Conservation (phyloP, 2,329 filamentous ascomycete genomes). For the Colletotrichum paranaense region DNA sequence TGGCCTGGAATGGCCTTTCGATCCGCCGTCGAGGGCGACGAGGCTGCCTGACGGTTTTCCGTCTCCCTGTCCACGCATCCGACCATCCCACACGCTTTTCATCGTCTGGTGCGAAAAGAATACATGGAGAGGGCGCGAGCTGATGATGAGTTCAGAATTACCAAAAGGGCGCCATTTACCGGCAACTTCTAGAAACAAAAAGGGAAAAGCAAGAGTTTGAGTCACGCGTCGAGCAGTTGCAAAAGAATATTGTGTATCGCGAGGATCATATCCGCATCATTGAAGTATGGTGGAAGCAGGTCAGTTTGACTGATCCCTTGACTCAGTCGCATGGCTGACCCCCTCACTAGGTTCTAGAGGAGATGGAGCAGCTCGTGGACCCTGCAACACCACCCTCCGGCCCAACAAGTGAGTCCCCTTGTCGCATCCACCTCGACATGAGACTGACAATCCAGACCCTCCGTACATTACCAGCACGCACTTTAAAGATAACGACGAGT, state of each 20-base stretch:
- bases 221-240: conserved; percentile 81
- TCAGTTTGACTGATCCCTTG: conserved; percentile 54
- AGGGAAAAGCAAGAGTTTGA: conserved; percentile 87
- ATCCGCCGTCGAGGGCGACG: conserved; percentile 30
- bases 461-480: conserved; percentile 68
- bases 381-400: conserved; percentile 52
- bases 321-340: conserved; percentile 39
- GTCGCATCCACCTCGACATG: conserved; percentile 1
- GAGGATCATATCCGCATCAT: conserved; percentile 93
- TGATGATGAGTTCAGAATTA: conserved; percentile 54
- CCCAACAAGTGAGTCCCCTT: conserved; percentile 26
- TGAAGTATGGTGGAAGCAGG: conserved; percentile 95
- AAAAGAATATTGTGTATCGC: conserved; percentile 82
- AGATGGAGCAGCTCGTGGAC: conserved; percentile 70
- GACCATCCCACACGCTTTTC: conserved; percentile 18
- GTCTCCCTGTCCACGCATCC: conserved; percentile 30
- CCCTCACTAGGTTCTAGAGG: conserved; percentile 66
- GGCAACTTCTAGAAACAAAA: conserved; percentile 98
- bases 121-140: conserved; percentile 32
- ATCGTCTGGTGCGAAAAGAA: conserved; percentile 26
- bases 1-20: conserved; percentile 35
- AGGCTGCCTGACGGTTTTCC: conserved; percentile 30
- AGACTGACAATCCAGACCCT: conserved; percentile 55
- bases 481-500: conserved; percentile 75
- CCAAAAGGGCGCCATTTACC: conserved; percentile 95